These are phyloP conservation scores for Centaurea solstitialis DNA, from an alignment of 129 eudicot genomes.

Conservation along the genomic window DNA sequence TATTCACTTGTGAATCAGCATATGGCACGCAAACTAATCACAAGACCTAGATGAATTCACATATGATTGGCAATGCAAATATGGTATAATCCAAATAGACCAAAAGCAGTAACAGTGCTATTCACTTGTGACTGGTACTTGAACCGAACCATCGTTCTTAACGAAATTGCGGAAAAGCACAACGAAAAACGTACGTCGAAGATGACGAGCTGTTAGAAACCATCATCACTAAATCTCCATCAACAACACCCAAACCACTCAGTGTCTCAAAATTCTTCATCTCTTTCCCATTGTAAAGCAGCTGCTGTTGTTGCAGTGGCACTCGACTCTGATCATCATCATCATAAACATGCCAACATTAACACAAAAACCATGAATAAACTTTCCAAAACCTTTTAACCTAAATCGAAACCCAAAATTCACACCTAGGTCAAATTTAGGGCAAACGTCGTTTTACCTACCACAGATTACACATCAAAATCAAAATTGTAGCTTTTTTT, in stretches of 20 bases:
- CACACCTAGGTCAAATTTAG: neutral
- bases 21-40: no score
- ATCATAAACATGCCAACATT: neutral
- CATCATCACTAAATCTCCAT: constrained; percentile 67
- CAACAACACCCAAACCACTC: constrained; percentile 60
- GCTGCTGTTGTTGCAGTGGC: constrained; percentile 62
- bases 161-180: no score
- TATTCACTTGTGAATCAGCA: no score
- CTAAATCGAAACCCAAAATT: neutral
- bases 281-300: constrained; percentile 67
- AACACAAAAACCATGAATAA: neutral
- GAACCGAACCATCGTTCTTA: no score
- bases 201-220: neutral
- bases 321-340: constrained; percentile 49
- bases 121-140: no score
- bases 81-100: no score
- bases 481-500: neutral
- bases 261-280: constrained; percentile 58
- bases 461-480: neutral
- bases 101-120: no score
- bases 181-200: neutral
- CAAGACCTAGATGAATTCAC: no score
- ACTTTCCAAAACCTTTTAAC: neutral
- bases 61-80: no score
- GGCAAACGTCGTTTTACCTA: neutral